Base-by-base conservation (phyloP, 2,329 filamentous ascomycete species). In the Aureobasidium pullulans region DNA sequence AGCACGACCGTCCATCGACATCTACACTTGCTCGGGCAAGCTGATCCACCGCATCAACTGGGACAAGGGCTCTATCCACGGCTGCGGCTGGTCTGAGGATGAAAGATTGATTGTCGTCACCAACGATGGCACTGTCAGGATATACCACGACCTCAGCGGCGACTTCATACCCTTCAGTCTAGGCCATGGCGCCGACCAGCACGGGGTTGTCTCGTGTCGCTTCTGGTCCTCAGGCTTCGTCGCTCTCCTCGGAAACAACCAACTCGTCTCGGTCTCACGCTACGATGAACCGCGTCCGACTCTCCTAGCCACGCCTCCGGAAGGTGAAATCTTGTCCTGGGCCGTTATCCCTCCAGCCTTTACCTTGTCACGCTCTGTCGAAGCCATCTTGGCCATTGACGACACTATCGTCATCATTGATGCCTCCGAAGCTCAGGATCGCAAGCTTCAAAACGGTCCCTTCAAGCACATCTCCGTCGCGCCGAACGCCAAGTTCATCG, bases 191-290 rank as follows among this genome's bases (percentile, higher is more conserved):
- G 87, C 92, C 28, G 94, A 97, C 67, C 89, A 96, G 64, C 85
- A 87, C 68, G 89, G 93, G 29, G 92, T 99, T 19, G 81, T 85
- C 65, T 87, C 86, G n/a, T 97, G 93, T 76, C 86, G 86, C 59
- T 99, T 99, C 76, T 97, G 95, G 78, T 84, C 87, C 52, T 85
- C 84, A 32, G 94, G 94, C n/a, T 90, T 99, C 73, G 93, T 97
- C 28, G 94, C 92, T 7, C 79, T 99, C 40, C 82, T 97, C 19
- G 85, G 86, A 9, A 96, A 96, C 75, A 96, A 96, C 71, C 82
- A 87, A 47, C 77, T 99, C 40, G 81, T 99, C 46, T 84, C 89
- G 0, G 91, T 99, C n/a, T 84, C 89, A 4, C 87, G 88, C 36
- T 97, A 97, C 71, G 81, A 90, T 46, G 94, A 99, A 71, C 94